These are phyloP conservation scores for Diversispora eburnea DNA, from an alignment of 192 early-diverging fungal species.

Conservation along the genomic window DNA sequence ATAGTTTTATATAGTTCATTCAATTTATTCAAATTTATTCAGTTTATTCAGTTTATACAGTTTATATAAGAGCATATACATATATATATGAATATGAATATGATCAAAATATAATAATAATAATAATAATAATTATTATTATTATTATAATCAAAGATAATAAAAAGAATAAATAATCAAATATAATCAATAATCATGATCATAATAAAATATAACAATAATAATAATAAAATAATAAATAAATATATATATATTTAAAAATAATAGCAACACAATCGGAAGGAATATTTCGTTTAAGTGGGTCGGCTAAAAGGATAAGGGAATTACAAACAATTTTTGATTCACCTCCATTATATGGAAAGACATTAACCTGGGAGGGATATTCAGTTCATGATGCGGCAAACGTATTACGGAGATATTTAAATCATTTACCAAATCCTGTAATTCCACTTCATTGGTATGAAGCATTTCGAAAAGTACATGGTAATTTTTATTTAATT, in stretches of 20 bases:
- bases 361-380: constrained; percentile 56
- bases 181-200: too few relatives aligned
- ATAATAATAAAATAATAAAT: neutral
- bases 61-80: too few relatives aligned
- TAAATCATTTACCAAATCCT: constrained; percentile 68
- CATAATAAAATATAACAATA: too few relatives aligned
- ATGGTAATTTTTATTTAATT: constrained; percentile 40
- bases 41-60: too few relatives aligned
- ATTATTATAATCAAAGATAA: too few relatives aligned
- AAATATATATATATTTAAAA: neutral
- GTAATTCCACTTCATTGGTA: constrained; percentile 68
- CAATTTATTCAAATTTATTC: too few relatives aligned
- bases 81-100: too few relatives aligned
- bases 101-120: too few relatives aligned
- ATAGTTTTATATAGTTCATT: too few relatives aligned
- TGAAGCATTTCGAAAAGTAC: constrained; percentile 59
- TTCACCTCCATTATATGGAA: constrained; percentile 59
- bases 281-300: constrained; percentile 75
- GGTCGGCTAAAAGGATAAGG: constrained; percentile 69
- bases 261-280: constrained; percentile 49
- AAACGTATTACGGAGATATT: constrained; percentile 66
- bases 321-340: constrained; percentile 68
- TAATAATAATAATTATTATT: too few relatives aligned
- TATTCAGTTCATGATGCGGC: constrained; percentile 80
- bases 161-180: too few relatives aligned